These are phyloP conservation scores for Uronychia binucleata DNA, from an alignment of 73 alveolate genomes.

Conservation along the genomic window DNA sequence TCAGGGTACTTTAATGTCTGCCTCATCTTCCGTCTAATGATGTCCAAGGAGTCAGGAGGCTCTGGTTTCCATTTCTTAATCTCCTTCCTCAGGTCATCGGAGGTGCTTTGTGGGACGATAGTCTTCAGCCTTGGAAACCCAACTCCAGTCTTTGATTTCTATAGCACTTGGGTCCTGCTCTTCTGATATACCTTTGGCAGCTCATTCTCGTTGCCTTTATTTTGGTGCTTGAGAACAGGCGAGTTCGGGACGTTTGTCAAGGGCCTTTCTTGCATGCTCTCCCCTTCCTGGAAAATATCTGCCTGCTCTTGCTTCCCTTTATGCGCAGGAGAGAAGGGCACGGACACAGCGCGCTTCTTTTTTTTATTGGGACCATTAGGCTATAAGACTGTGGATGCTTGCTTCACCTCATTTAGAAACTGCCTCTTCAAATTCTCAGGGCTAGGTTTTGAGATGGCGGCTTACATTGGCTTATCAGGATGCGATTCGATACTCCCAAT, in stretches of 20 bases:
- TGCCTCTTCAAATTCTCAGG: not conserved
- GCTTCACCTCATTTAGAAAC: not conserved
- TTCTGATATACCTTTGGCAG: too few species aligned
- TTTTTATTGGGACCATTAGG: not conserved
- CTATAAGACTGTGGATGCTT: not conserved
- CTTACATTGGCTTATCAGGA: not conserved
- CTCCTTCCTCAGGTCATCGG: too few species aligned
- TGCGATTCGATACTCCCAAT: not conserved
- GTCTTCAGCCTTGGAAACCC: too few species aligned
- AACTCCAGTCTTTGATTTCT: too few species aligned
- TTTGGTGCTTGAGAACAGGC: too few species aligned
- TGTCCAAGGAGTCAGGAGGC: not conserved
- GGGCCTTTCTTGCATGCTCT: too few species aligned
- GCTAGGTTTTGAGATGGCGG: not conserved
- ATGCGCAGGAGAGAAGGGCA: not conserved
- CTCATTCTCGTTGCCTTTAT: too few species aligned
- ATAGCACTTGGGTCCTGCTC: too few species aligned
- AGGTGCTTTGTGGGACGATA: too few species aligned
- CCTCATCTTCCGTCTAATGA: not conserved
- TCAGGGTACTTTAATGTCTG: not conserved
- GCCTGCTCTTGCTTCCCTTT: too few species aligned
- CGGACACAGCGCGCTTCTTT: not conserved
- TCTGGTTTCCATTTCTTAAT: not conserved
- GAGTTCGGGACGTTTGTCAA: too few species aligned
- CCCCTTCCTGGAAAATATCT: too few species aligned